phyloP scores from a whole-genome alignment of 1,139 yeast species.

The Nakaseomyces sp. region DNA sequence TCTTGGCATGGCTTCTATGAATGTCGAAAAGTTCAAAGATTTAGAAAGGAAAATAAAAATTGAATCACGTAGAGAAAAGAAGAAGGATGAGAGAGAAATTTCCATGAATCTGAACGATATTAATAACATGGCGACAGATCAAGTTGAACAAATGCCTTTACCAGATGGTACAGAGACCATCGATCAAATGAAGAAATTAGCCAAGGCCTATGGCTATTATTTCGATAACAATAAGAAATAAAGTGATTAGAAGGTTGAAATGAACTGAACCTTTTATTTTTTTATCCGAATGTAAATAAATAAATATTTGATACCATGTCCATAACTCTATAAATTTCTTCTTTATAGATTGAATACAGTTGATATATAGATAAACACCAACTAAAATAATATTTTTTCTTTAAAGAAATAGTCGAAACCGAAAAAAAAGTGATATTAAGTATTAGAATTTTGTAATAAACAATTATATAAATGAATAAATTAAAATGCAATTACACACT shows the following conservation, averaged over 20 bases:
- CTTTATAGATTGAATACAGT: neutral
- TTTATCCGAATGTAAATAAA: neutral
- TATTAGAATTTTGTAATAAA: neutral
- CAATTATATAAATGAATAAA: neutral
- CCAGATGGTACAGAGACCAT: neutral
- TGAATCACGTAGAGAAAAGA: slow-evolving; percentile 15
- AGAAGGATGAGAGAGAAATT: neutral
- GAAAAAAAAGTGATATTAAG: neutral
- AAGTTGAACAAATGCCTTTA: neutral
- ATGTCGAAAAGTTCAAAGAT: slow-evolving; percentile 23
- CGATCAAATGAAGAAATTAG: slow-evolving; percentile 1
- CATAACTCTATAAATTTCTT: too few species aligned
- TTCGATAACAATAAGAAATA: neutral
- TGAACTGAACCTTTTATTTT: neutral
- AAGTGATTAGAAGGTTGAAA: neutral
- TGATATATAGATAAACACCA: too few species aligned
- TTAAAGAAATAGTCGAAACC: too few species aligned
- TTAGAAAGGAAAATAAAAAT: slow-evolving; percentile 28
- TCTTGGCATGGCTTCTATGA: slow-evolving; percentile 26
- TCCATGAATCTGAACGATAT: neutral
- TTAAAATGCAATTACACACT: neutral
- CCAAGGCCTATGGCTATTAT: slow-evolving; percentile 4
- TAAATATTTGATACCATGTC: neutral
- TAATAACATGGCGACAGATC: neutral
- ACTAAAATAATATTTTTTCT: too few species aligned